Conservation (phyloP, 2,329 filamentous ascomycete genomes). For the Colletotrichum kahawae region DNA sequence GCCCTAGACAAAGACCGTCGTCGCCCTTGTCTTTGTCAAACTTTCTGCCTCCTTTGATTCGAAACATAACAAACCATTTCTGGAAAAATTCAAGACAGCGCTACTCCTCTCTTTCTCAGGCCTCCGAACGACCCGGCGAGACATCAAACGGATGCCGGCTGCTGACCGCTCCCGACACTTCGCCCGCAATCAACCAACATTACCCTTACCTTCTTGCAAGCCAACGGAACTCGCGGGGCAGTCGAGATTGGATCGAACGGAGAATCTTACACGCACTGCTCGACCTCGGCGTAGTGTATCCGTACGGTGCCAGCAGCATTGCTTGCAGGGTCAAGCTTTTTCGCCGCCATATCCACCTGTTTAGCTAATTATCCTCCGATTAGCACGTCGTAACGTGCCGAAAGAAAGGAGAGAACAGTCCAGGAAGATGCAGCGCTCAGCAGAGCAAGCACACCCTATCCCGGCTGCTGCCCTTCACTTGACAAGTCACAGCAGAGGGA, state of each 20-base stretch:
- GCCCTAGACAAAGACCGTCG: background rate
- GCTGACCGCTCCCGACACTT: conserved; percentile 9
- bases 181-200: background rate
- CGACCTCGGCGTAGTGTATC: background rate
- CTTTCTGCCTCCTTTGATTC: background rate
- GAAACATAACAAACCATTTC: conserved; percentile 20
- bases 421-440: background rate
- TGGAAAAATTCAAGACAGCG: background rate
- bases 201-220: background rate
- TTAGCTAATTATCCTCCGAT: conserved; percentile 22
- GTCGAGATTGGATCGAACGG: background rate
- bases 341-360: conserved; percentile 13
- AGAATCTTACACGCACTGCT: background rate
- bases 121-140: conserved; percentile 4
- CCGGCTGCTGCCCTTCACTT: background rate
- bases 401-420: background rate
- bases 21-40: background rate
- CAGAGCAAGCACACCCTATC: background rate
- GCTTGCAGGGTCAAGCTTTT: conserved; percentile 20
- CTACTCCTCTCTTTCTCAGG: background rate
- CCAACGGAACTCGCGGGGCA: background rate
- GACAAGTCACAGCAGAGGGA: background rate
- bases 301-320: background rate
- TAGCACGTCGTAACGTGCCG: background rate
- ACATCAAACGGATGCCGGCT: conserved; percentile 3